phyloP scores from a whole-genome alignment of 441 rosid species.

The Cnidoscolus chayamansa region DNA sequence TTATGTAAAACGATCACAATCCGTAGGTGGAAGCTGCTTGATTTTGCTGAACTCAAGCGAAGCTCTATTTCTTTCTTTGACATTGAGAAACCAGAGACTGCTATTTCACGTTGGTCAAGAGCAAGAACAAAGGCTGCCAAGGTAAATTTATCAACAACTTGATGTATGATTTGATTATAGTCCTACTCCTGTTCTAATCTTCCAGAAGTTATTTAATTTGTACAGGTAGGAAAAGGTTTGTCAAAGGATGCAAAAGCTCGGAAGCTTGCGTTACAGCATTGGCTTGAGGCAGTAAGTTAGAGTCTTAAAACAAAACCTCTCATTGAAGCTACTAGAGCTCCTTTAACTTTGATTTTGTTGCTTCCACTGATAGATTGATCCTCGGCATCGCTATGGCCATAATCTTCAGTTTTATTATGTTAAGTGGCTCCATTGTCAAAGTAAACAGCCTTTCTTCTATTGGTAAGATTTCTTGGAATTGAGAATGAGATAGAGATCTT shows the following conservation, averaged over 20 bases:
- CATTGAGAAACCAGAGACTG: conserved; percentile 81
- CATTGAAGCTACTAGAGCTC: background rate
- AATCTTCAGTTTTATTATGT: conserved; percentile 82
- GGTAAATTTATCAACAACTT: conserved; percentile 22
- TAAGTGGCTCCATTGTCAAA: conserved; percentile 82
- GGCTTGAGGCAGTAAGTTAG: conserved; percentile 90
- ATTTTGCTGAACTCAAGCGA: conserved; percentile 90
- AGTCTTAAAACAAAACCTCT: background rate
- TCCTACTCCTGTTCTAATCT: background rate
- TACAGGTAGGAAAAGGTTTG: conserved; percentile 74
- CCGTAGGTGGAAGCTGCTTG: conserved; percentile 91
- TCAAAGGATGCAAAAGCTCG: conserved; percentile 80
- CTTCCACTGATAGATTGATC: conserved; percentile 66
- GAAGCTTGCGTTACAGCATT: conserved; percentile 93
- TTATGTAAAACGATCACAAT: background rate
- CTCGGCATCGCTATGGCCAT: conserved; percentile 94
- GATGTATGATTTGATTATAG: background rate
- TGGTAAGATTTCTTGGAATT: conserved; percentile 46
- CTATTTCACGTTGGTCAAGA: conserved; percentile 91
- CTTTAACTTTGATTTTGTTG: conserved; percentile 10
- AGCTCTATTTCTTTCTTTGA: conserved; percentile 94
- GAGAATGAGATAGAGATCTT: background rate
- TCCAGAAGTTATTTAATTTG: background rate
- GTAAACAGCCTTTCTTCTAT: conserved; percentile 91
- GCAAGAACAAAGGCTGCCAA: conserved; percentile 94